Evolutionary conservation across 2,329 filamentous ascomycete species (phyloP).

Genomic region (Claviceps cyperi): DNA sequence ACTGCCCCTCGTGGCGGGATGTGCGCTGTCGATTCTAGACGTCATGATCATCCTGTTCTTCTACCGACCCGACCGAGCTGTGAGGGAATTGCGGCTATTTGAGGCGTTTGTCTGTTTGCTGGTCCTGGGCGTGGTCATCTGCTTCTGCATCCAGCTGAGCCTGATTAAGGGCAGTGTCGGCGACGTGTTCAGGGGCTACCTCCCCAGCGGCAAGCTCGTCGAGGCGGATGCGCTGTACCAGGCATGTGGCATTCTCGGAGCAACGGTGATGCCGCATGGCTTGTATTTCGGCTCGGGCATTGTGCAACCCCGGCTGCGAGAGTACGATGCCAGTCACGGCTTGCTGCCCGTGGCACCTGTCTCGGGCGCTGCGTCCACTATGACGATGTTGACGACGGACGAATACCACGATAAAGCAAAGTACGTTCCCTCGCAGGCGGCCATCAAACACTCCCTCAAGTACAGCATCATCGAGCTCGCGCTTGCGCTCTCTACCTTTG

Average conservation of each 20-base stretch:
- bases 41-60: constrained; percentile 54
- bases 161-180: constrained; percentile 40
- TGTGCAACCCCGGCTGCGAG: constrained; percentile 49
- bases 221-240: constrained; percentile 49
- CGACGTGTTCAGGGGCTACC: constrained; percentile 49
- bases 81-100: constrained; percentile 46
- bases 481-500: constrained; percentile 66
- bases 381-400: constrained; percentile 11
- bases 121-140: constrained; percentile 54
- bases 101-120: constrained; percentile 48
- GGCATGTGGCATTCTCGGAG: constrained; percentile 62
- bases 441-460: constrained; percentile 60
- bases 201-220: constrained; percentile 45
- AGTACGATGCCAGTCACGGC: constrained; percentile 46
- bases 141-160: constrained; percentile 56
- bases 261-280: constrained; percentile 60
- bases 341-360: constrained; percentile 26
- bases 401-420: constrained; percentile 32
- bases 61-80: constrained; percentile 44
- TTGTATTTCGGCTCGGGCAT: constrained; percentile 56
- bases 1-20: constrained; percentile 52
- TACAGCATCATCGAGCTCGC: constrained; percentile 59
- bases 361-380: neutral
- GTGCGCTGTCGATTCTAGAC: constrained; percentile 53
- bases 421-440: constrained; percentile 56